These are phyloP conservation scores for Wallacemonas rigidus DNA, from an alignment of 208 protist genomes.

Conservation along the genomic window DNA sequence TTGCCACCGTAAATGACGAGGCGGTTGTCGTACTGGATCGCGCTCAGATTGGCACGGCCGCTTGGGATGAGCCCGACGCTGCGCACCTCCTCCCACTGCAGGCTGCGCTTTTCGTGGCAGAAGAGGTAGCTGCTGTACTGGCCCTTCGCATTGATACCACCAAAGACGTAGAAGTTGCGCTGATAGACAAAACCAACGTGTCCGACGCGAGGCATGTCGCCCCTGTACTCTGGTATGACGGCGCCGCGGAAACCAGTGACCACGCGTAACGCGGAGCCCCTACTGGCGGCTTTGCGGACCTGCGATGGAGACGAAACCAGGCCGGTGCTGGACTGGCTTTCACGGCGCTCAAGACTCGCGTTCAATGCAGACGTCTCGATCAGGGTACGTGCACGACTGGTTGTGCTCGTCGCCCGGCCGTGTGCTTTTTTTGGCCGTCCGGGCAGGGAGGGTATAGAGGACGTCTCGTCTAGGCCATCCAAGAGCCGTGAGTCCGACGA, in stretches of 20 bases:
- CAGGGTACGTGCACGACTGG: neutral
- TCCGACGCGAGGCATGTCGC: conserved; percentile 68
- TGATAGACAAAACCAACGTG: conserved; percentile 81
- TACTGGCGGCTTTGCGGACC: neutral
- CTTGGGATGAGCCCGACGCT: conserved; percentile 69
- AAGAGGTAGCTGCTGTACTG: conserved; percentile 68
- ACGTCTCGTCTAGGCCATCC: neutral
- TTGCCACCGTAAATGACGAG: conserved; percentile 87
- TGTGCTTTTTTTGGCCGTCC: neutral
- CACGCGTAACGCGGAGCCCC: conserved; percentile 11
- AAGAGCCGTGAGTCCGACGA: neutral
- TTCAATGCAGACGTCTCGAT: neutral
- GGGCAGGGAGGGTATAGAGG: neutral
- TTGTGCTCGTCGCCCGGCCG: neutral
- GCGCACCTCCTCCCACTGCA: conserved; percentile 81
- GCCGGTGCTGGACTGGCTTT: neutral
- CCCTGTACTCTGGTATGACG: conserved; percentile 68
- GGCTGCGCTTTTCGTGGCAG: conserved; percentile 75
- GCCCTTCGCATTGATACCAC: conserved; percentile 68
- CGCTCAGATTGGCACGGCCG: conserved; percentile 79
- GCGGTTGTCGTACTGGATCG: conserved; percentile 61
- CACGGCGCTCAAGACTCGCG: neutral
- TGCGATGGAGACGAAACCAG: neutral
- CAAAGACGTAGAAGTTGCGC: conserved; percentile 78
- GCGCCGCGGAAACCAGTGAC: conserved; percentile 56